A percentile compares a stretch with the other conserved stretches of the same genome.
These are phyloP conservation scores for Fusarium papillatum DNA, from an alignment of 2,329 filamentous ascomycete species.

Conservation along the genomic window DNA sequence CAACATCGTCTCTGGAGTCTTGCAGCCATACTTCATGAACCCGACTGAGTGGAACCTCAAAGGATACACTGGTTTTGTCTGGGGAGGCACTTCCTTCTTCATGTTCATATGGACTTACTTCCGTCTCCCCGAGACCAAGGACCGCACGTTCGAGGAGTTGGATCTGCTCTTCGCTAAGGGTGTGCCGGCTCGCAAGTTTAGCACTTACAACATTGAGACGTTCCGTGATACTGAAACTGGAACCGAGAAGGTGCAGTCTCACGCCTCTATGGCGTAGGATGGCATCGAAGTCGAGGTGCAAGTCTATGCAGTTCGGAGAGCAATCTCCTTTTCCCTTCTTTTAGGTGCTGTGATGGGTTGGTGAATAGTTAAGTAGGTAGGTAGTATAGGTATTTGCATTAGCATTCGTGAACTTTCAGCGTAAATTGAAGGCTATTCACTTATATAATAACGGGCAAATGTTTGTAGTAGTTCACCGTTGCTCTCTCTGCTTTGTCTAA, in stretches of 20 bases:
- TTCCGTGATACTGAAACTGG: neutral
- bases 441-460: neutral
- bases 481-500: neutral
- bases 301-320: neutral
- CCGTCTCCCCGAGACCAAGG: conserved; percentile 65
- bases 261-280: neutral
- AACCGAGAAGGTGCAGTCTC: neutral
- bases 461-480: neutral
- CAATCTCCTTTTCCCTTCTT: neutral
- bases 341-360: neutral
- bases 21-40: conserved; percentile 54
- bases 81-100: conserved; percentile 41
- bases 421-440: neutral
- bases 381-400: neutral
- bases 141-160: conserved; percentile 65
- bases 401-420: neutral
- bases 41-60: conserved; percentile 53
- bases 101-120: conserved; percentile 56
- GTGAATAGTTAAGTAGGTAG: neutral
- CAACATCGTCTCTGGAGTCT: conserved; percentile 39
- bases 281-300: neutral
- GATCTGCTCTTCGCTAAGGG: conserved; percentile 62
- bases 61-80: conserved; percentile 55
- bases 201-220: neutral
- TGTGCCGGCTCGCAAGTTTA: conserved; percentile 34